A percentile compares a stretch with the other conserved stretches of the same genome.
Evolutionary conservation across 306 rosid genomes (phyloP).

Genomic region (Datisca glomerata): DNA sequence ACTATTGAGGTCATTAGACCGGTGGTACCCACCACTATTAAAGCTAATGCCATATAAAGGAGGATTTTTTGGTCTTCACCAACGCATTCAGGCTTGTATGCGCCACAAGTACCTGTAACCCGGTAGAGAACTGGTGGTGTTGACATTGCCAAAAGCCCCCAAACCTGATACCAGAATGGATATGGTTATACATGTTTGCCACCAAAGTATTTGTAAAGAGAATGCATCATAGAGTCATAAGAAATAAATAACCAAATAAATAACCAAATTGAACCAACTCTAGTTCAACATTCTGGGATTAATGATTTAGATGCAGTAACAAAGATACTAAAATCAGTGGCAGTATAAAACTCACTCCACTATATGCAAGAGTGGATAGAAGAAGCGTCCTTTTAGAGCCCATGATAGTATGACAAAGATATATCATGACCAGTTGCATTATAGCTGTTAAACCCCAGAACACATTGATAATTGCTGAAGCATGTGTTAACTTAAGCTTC

Average conservation of each 20-base stretch:
- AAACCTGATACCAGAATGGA: background rate
- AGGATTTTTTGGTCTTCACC: background rate
- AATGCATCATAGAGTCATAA: no score
- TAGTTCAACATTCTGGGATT: no score
- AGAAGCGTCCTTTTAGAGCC: conserved; percentile 9
- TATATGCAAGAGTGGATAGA: conserved; percentile 9
- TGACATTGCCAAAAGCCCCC: background rate
- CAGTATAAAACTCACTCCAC: conserved; percentile 14
- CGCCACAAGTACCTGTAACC: background rate
- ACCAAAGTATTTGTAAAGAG: no score
- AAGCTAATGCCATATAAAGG: background rate
- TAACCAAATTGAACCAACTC: no score
- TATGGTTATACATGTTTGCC: no score
- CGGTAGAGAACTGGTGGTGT: background rate
- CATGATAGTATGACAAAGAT: conserved; percentile 10
- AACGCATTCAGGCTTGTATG: conserved; percentile 3
- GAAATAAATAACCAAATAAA: no score
- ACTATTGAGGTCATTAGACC: background rate
- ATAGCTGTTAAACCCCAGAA: conserved; percentile 5
- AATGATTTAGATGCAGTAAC: no score
- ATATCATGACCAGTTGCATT: conserved; percentile 12
- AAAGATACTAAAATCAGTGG: no score
- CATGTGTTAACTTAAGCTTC: conserved; percentile 5
- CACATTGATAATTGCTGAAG: conserved; percentile 14
- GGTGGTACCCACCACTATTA: background rate